A percentile compares a stretch with the other conserved stretches of the same genome.
phyloP scores from a whole-genome alignment of 106 monocot species.

The Dendrobium officinale region DNA sequence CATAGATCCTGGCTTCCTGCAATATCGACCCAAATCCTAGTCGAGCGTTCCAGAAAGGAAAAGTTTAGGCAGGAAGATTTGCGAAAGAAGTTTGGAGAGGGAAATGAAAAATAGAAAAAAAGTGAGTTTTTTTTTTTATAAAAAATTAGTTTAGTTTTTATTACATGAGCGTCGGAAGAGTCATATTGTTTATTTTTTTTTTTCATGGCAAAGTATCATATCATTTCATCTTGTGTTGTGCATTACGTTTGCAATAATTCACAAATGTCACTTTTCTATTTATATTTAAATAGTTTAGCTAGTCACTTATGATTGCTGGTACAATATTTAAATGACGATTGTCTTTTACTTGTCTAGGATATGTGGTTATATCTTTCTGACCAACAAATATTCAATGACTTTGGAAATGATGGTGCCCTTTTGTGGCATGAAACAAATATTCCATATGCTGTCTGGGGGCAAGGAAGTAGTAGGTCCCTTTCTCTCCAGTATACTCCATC shows the following conservation, averaged over 20 bases:
- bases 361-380: conserved; percentile 97
- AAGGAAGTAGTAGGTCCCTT: conserved; percentile 43
- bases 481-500: conserved; percentile 69
- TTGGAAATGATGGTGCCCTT: conserved; percentile 74
- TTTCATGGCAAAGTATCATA: neutral
- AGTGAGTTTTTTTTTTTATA: too few relatives aligned
- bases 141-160: too few relatives aligned
- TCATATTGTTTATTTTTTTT: neutral
- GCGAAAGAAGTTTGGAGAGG: too few relatives aligned
- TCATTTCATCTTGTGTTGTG: neutral
- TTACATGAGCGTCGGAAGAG: too few relatives aligned
- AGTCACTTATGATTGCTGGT: neutral
- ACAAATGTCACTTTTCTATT: neutral
- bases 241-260: neutral
- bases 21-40: too few relatives aligned
- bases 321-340: neutral
- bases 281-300: neutral
- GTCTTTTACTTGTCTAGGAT: conserved; percentile 45
- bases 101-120: too few relatives aligned
- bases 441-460: conserved; percentile 91
- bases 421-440: conserved; percentile 94
- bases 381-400: conserved; percentile 76
- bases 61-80: too few relatives aligned
- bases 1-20: too few relatives aligned
- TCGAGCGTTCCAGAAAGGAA: too few relatives aligned